These are phyloP conservation scores for Trichophyton benhamiae DNA, from an alignment of 2,329 filamentous ascomycete species.

Conservation along the genomic window DNA sequence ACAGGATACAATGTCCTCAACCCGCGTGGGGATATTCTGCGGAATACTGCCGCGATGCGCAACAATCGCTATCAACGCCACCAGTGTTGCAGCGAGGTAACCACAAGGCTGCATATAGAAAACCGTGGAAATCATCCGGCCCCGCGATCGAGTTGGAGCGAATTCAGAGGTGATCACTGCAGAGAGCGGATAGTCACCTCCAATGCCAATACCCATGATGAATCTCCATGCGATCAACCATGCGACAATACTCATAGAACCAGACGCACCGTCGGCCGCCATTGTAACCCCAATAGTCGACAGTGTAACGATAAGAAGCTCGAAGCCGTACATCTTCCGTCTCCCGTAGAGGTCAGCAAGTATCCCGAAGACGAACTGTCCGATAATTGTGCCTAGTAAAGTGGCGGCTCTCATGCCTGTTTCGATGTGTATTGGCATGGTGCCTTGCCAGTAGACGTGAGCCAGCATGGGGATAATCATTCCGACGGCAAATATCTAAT, in stretches of 20 bases:
- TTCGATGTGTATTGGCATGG: not conserved
- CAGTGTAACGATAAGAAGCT: not conserved
- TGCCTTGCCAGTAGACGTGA: conserved; percentile 3
- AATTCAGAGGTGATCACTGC: not conserved
- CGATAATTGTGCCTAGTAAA: not conserved
- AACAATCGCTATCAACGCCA: conserved; percentile 32
- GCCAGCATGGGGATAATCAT: conserved; percentile 5
- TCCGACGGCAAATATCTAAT: not conserved
- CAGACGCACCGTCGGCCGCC: not conserved
- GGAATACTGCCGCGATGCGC: conserved; percentile 1
- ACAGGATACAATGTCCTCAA: not conserved
- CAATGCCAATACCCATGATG: conserved; percentile 5
- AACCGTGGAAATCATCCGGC: conserved; percentile 42
- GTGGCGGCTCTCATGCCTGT: not conserved
- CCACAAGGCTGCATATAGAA: conserved; percentile 82
- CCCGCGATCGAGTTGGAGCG: not conserved
- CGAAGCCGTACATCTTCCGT: conserved; percentile 1
- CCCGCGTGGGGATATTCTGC: not conserved
- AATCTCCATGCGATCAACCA: conserved; percentile 1
- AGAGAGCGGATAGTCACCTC: conserved; percentile 5
- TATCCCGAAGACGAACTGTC: conserved; percentile 2
- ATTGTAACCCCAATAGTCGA: not conserved
- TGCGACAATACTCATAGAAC: not conserved
- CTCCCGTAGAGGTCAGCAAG: conserved; percentile 1
- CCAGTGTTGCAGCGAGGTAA: conserved; percentile 61